These are phyloP conservation scores for Rubus parviflorus DNA, from an alignment of 306 rosid species.

Conservation along the genomic window DNA sequence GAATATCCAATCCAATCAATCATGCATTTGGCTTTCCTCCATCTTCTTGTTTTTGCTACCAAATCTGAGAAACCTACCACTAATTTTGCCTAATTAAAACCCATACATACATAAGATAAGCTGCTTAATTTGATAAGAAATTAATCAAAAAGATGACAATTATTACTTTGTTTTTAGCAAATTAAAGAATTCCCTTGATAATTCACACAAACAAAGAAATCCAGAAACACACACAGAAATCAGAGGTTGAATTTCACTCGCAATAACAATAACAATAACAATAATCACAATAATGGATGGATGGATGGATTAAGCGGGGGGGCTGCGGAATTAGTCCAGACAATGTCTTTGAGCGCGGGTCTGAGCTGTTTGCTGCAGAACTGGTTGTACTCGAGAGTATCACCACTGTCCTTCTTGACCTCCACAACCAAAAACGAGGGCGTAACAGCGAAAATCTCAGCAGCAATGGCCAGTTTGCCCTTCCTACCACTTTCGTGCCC, in stretches of 20 bases:
- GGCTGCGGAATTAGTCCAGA: slow-evolving; percentile 54
- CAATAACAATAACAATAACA: neutral
- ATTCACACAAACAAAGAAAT: neutral
- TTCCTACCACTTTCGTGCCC: slow-evolving; percentile 72
- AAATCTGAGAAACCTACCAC: neutral
- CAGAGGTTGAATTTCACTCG: neutral
- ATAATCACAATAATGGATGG: neutral
- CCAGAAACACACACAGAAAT: neutral
- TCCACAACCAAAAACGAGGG: slow-evolving; percentile 85
- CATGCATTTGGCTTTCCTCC: neutral
- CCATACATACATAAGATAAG: no score
- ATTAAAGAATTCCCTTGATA: neutral
- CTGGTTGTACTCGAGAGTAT: slow-evolving; percentile 81
- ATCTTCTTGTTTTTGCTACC: neutral
- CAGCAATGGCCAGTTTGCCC: slow-evolving; percentile 75
- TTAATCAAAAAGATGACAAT: neutral
- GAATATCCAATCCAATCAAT: slow-evolving; percentile 1
- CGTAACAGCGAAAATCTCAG: slow-evolving; percentile 73
- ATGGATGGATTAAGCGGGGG: slow-evolving; percentile 12
- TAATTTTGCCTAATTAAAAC: neutral
- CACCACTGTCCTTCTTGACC: slow-evolving; percentile 87
- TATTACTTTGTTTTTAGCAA: neutral
- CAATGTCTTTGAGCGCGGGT: slow-evolving; percentile 86
- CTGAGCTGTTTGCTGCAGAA: slow-evolving; percentile 92
- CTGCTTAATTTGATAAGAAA: no score